These are phyloP conservation scores for Basidiobolus meristosporus DNA, from an alignment of 371 early-diverging fungal species.

Conservation along the genomic window DNA sequence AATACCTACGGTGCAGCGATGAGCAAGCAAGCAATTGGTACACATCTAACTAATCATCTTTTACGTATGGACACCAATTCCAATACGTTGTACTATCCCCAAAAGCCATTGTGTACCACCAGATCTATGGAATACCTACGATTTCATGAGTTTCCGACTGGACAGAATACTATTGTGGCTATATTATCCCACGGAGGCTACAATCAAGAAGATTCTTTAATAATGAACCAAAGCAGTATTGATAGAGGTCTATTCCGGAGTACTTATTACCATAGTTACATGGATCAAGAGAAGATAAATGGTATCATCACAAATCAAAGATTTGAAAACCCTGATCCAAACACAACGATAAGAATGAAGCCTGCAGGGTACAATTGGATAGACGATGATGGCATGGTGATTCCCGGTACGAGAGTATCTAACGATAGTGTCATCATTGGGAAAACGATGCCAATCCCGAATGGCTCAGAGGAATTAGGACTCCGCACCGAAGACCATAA, in stretches of 20 bases:
- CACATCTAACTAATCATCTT: conserved; percentile 66
- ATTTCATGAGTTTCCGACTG: conserved; percentile 75
- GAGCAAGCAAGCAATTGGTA: conserved; percentile 90
- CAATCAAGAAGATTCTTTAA: conserved; percentile 83
- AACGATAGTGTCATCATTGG: conserved; percentile 20
- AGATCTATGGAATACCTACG: conserved; percentile 63
- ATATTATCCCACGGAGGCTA: conserved; percentile 85
- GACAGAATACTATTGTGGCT: conserved; percentile 81
- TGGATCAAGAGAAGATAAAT: conserved; percentile 41
- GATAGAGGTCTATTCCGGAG: conserved; percentile 76
- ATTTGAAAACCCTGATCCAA: too few species aligned
- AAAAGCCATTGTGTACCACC: conserved; percentile 80
- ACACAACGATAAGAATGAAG: background rate
- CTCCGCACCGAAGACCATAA: conserved; percentile 37
- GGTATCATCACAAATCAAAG: too few species aligned
- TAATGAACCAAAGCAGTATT: conserved; percentile 76
- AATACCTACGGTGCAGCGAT: conserved; percentile 88
- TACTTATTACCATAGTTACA: conserved; percentile 61
- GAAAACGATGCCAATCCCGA: conserved; percentile 43
- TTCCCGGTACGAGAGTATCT: background rate
- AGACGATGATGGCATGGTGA: background rate
- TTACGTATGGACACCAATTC: conserved; percentile 71
- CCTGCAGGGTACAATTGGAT: background rate
- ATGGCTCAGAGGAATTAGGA: conserved; percentile 45
- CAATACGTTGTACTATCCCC: conserved; percentile 79